These are phyloP conservation scores for Ballota nigra DNA, from an alignment of 257 asterid species.

Conservation along the genomic window DNA sequence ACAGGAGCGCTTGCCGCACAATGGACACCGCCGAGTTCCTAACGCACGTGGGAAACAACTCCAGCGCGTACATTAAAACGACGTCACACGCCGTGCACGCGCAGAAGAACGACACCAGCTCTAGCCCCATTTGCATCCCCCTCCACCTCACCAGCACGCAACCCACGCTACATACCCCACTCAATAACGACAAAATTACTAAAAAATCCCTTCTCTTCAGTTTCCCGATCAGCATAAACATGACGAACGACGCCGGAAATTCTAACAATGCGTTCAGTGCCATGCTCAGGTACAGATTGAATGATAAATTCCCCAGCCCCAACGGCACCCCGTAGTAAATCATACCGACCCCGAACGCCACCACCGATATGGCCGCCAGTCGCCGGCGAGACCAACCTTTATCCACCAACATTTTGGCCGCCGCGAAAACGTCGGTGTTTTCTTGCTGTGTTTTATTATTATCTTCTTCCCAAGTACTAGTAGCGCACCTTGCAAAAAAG, in stretches of 20 bases:
- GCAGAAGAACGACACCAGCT: conserved; percentile 50
- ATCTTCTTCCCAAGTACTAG: neutral
- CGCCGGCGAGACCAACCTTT: conserved; percentile 50
- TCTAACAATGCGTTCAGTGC: conserved; percentile 54
- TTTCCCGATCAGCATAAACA: conserved; percentile 37
- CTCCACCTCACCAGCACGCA: conserved; percentile 34
- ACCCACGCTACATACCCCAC: conserved; percentile 49
- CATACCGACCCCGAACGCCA: conserved; percentile 55
- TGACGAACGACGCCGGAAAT: conserved; percentile 49
- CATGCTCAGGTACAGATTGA: conserved; percentile 53
- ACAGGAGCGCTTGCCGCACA: conserved; percentile 62
- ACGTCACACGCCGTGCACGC: conserved; percentile 52
- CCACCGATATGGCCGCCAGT: conserved; percentile 41
- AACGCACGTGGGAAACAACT: conserved; percentile 68
- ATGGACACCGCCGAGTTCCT: conserved; percentile 72
- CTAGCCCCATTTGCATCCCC: conserved; percentile 41
- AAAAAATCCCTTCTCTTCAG: conserved; percentile 37
- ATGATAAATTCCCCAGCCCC: conserved; percentile 45
- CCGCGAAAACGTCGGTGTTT: conserved; percentile 41
- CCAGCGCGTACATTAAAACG: conserved; percentile 49
- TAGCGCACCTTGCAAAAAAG: conserved; percentile 38
- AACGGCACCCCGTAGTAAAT: conserved; percentile 79
- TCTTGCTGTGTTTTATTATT: conserved; percentile 1
- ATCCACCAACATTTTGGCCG: conserved; percentile 35
- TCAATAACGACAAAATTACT: conserved; percentile 32